These are phyloP conservation scores for Leishmania braziliensis DNA, from an alignment of 208 protist genomes.

Conservation along the genomic window DNA sequence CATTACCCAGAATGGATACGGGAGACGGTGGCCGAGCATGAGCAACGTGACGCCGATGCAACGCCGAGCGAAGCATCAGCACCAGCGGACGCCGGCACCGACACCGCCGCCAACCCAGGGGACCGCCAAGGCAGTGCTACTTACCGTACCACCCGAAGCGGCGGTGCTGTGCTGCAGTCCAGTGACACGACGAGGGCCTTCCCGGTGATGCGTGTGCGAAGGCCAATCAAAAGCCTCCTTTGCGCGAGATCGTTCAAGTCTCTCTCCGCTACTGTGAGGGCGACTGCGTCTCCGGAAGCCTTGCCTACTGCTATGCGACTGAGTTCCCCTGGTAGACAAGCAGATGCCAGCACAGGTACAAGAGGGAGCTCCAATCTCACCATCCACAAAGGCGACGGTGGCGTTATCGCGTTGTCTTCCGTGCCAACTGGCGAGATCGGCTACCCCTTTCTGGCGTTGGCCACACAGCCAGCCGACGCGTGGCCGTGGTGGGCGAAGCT, in stretches of 20 bases:
- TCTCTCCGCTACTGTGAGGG: not conserved
- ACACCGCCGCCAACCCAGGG: not conserved
- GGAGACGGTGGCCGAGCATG: not conserved
- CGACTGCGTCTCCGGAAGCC: not conserved
- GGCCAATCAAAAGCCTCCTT: conserved; percentile 25
- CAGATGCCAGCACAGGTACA: not conserved
- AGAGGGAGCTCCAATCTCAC: not conserved
- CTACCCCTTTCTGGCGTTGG: conserved; percentile 24
- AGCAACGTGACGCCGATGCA: not conserved
- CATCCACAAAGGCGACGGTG: not conserved
- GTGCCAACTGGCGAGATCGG: conserved; percentile 19
- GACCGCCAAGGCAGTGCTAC: not conserved
- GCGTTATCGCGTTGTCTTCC: conserved; percentile 14
- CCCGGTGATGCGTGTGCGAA: conserved; percentile 26
- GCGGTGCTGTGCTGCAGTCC: conserved; percentile 14
- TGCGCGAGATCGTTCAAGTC: not conserved
- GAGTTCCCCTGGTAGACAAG: not conserved
- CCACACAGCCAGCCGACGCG: conserved; percentile 18
- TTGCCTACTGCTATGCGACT: not conserved
- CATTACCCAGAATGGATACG: conserved; percentile 44
- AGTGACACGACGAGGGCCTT: conserved; percentile 26
- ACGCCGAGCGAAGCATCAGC: not conserved
- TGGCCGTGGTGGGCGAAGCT: conserved; percentile 36
- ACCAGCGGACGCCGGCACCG: not conserved
- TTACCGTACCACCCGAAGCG: not conserved